A percentile compares a stretch with the other conserved stretches of the same genome.
phyloP scores from a whole-genome alignment of 495 filamentous ascomycete species.

The Aspergillus egyptiacus region DNA sequence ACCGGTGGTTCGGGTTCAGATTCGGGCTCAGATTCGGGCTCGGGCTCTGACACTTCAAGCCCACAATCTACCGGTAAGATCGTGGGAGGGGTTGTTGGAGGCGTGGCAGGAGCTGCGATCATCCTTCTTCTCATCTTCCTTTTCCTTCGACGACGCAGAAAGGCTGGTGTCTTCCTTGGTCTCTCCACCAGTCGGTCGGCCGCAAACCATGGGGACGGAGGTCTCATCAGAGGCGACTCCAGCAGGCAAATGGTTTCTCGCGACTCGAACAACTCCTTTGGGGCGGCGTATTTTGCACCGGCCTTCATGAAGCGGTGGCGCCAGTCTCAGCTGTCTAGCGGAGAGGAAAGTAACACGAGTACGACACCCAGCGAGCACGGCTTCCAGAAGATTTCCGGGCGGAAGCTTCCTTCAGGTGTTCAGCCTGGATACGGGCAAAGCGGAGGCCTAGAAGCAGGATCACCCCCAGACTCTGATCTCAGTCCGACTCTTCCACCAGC shows the following conservation, averaged over 20 bases:
- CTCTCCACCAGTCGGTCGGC: constrained; percentile 21
- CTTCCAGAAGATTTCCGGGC: constrained; percentile 60
- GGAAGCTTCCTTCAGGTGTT: constrained; percentile 63
- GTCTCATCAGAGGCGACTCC: constrained; percentile 5
- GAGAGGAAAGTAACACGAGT: constrained; percentile 36
- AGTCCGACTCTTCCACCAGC: constrained; percentile 21
- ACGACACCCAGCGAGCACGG: constrained; percentile 44
- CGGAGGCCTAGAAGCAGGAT: constrained; percentile 34
- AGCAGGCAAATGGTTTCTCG: constrained; percentile 41
- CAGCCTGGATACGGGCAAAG: constrained; percentile 62
- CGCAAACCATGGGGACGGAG: constrained; percentile 6
- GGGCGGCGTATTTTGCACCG: constrained; percentile 46
- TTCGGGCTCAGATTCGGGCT: neutral
- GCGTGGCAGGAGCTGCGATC: constrained; percentile 54
- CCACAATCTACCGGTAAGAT: constrained; percentile 33
- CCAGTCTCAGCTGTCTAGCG: constrained; percentile 35
- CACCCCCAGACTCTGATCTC: constrained; percentile 21
- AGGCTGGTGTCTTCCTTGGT: constrained; percentile 14
- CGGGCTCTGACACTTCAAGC: constrained; percentile 2
- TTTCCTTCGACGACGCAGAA: constrained; percentile 43
- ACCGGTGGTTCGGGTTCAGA: neutral
- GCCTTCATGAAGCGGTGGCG: constrained; percentile 41
- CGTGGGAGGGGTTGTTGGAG: constrained; percentile 61
- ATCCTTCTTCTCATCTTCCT: constrained; percentile 48
- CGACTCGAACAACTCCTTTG: constrained; percentile 49